phyloP scores from a whole-genome alignment of 129 eudicot genomes.

The Saposhnikovia divaricata region DNA sequence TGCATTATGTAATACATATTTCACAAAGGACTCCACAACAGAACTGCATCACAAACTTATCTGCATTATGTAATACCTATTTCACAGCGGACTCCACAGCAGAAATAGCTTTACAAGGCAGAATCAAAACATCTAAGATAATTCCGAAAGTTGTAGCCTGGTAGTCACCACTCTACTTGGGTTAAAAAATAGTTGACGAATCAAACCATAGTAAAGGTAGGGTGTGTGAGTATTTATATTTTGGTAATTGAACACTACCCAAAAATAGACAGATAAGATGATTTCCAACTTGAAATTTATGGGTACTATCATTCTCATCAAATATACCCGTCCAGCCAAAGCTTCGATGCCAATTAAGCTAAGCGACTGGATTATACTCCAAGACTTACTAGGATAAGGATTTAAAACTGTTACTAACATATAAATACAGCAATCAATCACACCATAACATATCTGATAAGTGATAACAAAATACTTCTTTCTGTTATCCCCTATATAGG shows the following conservation, averaged over 20 bases:
- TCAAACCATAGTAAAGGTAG: background rate
- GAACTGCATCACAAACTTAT: background rate
- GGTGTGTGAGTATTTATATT: background rate
- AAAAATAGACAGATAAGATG: background rate
- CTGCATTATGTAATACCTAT: background rate
- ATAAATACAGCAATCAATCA: background rate
- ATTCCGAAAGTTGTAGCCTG: background rate
- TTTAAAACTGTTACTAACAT: background rate
- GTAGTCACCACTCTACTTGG: background rate
- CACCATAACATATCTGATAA: background rate
- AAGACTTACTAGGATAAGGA: background rate
- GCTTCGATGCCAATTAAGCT: background rate
- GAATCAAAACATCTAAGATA: background rate
- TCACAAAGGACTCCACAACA: background rate
- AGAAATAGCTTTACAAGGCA: background rate
- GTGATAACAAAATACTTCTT: background rate
- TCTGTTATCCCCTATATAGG: background rate
- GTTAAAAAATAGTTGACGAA: background rate
- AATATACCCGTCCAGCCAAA: background rate
- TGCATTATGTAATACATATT: background rate
- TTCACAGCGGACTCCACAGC: background rate
- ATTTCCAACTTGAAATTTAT: background rate
- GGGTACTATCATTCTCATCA: no score
- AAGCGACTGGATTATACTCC: background rate
- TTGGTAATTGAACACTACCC: background rate